Evolutionary conservation across 805 yeast species (phyloP), one percentile per base, ranked within the genome.

Genomic region (Kuraishia borneana): DNA sequence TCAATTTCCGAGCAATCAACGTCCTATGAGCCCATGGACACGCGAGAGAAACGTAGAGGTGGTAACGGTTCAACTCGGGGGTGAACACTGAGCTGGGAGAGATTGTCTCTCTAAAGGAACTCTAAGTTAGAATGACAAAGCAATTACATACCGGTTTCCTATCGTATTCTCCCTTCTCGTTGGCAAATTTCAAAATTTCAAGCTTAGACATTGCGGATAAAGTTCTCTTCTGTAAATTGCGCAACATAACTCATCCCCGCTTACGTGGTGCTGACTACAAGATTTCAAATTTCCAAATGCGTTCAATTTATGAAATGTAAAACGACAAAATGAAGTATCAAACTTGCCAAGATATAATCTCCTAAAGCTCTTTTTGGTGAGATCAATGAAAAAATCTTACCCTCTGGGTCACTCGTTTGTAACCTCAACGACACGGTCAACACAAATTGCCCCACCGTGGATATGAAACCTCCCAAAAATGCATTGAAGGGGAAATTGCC

Each of bases 21-120:
- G 88, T 74, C 41, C 97, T 68, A 51, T 84, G 94, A 1, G 96
- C 96, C 88, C 96, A 89, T 3, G 98, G 97, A 58, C 98, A 89
- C 2, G 95, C 95, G 32, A 68, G 63, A 1, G 92, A 80, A 8
- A 85, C 94, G 47, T 82, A 88, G 36, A 87, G 67, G 57, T 88
- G 95, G 52, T 89, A 89, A 47, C 98, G 69, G 38, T 73, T 73
- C 31, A 69, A 65, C 49, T 85, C 95, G 4, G 95, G 84, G 13
- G 74, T 62, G 52, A 75, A 83, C 39, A 65, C 55, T 10, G 84
- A 70, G 12, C 76, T 83, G 2, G 68, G 45, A 2, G 82, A 70
- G 31, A 87, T 75, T 18, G 57, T 56, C 48, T 80, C 72, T 51
- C 94, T 67, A 55, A 85, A 85, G n/a, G 43, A 28, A 21, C 65